Conservation (phyloP, 768 basidiomycete species). For the Naganishia antarctica region DNA sequence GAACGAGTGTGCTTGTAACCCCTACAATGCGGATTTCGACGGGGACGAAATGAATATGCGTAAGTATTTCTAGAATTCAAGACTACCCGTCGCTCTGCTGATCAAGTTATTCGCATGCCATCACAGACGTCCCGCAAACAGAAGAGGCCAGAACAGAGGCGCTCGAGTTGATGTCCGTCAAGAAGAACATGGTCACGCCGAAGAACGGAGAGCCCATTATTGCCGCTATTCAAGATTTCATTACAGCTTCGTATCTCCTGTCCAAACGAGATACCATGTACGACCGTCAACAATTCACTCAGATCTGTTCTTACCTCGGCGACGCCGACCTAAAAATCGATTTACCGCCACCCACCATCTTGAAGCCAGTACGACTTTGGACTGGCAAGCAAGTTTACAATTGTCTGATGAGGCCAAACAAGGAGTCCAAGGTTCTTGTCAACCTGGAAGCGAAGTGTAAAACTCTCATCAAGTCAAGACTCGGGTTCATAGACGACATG, state of each 20-base stretch:
- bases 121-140: constrained; percentile 99
- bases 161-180: constrained; percentile 92
- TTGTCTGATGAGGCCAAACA: constrained; percentile 91
- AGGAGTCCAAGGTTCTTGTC: constrained; percentile 70
- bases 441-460: constrained; percentile 96
- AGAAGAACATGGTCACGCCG: constrained; percentile 94
- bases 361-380: constrained; percentile 90
- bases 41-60: constrained; percentile 99
- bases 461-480: constrained; percentile 53
- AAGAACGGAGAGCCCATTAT: constrained; percentile 99
- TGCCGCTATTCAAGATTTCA: constrained; percentile 98
- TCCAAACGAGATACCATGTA: constrained; percentile 89
- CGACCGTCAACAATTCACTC: constrained; percentile 88
- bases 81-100: no score
- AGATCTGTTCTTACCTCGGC: constrained; percentile 88
- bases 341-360: constrained; percentile 87
- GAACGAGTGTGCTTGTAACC: constrained; percentile 98
- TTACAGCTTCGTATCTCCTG: constrained; percentile 93
- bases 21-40: constrained; percentile 99
- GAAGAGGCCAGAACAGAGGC: constrained; percentile 98
- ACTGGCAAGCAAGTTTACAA: constrained; percentile 99
- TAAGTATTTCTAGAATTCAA: constrained; percentile 51
- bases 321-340: constrained; percentile 91
- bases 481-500: constrained; percentile 65
- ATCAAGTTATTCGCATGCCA: constrained; percentile 10